Percentiles rank a stretch among this genome's conserved stretches.
phyloP scores from a whole-genome alignment of 257 asterid genomes.

The Rhazya stricta region DNA sequence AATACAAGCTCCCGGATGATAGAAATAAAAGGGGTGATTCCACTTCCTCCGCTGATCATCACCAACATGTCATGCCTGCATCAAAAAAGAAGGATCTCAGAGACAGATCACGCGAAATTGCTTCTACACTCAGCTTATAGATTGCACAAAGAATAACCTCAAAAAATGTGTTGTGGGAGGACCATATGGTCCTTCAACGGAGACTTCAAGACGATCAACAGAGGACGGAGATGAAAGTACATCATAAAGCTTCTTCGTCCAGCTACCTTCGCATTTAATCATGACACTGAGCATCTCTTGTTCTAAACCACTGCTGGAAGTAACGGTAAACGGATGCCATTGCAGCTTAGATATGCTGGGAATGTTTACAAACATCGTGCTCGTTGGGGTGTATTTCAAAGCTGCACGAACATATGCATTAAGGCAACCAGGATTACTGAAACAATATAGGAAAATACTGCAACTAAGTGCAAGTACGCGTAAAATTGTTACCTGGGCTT shows the following conservation, averaged over 20 bases:
- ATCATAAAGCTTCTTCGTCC: constrained; percentile 76
- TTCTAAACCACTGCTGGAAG: constrained; percentile 63
- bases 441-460: too few relatives aligned
- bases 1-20: constrained; percentile 65
- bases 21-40: constrained; percentile 88
- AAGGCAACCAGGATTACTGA: neutral
- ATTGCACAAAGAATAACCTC: constrained; percentile 33
- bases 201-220: constrained; percentile 45
- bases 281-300: constrained; percentile 66
- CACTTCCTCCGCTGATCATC: constrained; percentile 98
- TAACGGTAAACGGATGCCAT: constrained; percentile 96
- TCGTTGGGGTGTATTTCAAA: constrained; percentile 65
- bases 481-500: constrained; percentile 37
- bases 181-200: constrained; percentile 95
- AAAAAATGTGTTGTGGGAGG: constrained; percentile 68
- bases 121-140: neutral
- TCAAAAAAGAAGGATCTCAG: neutral
- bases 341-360: constrained; percentile 80
- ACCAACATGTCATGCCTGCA: constrained; percentile 77
- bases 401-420: constrained; percentile 30
- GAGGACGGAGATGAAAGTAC: constrained; percentile 54
- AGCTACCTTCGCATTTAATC: constrained; percentile 76
- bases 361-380: constrained; percentile 70
- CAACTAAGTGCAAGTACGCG: neutral
- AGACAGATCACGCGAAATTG: neutral